Evolutionary conservation across 352 stramenopile genomes (phyloP), one percentile per base, ranked within the genome.

Genomic region (Globisporangium splendens): DNA sequence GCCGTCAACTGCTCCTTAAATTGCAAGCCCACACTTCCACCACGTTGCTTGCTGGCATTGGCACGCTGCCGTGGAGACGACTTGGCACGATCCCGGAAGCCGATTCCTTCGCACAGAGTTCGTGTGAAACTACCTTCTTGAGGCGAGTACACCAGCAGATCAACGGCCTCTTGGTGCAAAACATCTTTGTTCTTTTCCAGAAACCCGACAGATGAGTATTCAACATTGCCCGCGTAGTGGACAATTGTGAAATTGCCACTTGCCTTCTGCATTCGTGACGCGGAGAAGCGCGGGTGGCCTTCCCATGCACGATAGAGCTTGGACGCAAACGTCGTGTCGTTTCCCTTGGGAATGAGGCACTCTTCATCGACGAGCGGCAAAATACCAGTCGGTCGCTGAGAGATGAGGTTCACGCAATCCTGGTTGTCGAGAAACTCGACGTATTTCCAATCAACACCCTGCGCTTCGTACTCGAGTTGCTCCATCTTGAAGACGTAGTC

Each of bases 381-480:
- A 41, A 96, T 89, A 15, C 87, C 87, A 1, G 69, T 84, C 20
- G 88, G 89, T 17, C 87, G 88, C 57, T 94, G 84, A 21, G 89
- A 92, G 56, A 98, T 96, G 17, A 98, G 68, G 55, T 96, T 89
- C 21, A 97, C 80, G 31, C 89, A 90, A 59, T 93, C 84, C 61
- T 93, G 80, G 51, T 96, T 96, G 75, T 96, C 88, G 24, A 77
- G 72, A 44, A 90, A 95, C 47, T 87, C 78, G 51, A 96, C 77
- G 54, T 90, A 89, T 55, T 89, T 89, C 79, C 84, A 95, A 35
- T 89, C 79, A 3, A 95, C 81, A 13, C 88, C 88, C 56, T 96
- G 75, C 2, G 72, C 65, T 47, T 90, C 79, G 58, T 96, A 96
- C 69, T 93, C 85, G 13, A 78, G 74, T 56, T 93, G 78, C 52